Conservation (phyloP, 768 basidiomycete genomes). For the Pleurotus giganteus region DNA sequence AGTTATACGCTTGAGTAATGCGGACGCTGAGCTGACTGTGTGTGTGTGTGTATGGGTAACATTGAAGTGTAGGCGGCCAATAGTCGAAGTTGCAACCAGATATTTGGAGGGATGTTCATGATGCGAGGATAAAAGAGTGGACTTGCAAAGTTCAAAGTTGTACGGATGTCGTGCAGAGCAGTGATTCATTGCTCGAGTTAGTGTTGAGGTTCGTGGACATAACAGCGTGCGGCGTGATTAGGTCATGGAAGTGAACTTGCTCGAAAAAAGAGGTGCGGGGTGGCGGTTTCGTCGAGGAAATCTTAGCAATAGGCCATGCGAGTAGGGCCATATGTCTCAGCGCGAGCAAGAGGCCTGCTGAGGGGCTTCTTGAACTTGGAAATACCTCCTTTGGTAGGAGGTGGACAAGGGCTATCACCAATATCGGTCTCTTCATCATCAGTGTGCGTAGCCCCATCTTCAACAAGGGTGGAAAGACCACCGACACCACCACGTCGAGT, state of each 20-base stretch:
- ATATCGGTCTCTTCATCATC: constrained; percentile 76
- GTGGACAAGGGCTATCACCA: constrained; percentile 87
- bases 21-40: not conserved
- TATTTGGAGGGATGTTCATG: not conserved
- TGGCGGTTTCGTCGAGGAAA: not conserved
- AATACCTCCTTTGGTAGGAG: constrained; percentile 56
- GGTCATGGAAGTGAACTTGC: not conserved
- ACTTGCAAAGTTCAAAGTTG: constrained; percentile 2
- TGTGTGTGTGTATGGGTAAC: not conserved
- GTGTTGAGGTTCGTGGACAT: not conserved
- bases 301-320: constrained; percentile 46
- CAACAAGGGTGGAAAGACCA: constrained; percentile 59
- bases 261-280: not conserved
- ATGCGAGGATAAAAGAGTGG: constrained; percentile 5
- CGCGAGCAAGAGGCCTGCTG: constrained; percentile 48
- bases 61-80: not conserved
- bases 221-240: not conserved
- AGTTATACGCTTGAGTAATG: not conserved
- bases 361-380: constrained; percentile 59
- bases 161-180: constrained; percentile 1
- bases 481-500: constrained; percentile 51
- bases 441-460: constrained; percentile 51
- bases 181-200: not conserved
- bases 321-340: constrained; percentile 69
- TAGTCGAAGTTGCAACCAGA: not conserved